Percentiles rank a stretch among this genome's conserved stretches.
phyloP scores from a whole-genome alignment of 2,329 filamentous ascomycete species.

The Cladosporium sp. region DNA sequence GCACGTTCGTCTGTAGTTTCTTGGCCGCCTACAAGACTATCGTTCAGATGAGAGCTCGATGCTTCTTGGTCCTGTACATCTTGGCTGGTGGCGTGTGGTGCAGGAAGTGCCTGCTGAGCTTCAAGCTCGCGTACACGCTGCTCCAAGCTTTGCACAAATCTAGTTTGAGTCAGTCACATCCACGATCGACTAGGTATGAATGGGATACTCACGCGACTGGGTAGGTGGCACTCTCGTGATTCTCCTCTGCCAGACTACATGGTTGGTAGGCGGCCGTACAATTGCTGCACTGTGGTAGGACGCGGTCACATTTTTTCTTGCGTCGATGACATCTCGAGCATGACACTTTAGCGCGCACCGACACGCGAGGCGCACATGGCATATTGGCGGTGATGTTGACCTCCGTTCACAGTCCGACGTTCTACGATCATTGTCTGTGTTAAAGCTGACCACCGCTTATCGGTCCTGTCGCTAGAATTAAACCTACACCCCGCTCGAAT shows the following conservation, averaged over 20 bases:
- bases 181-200: neutral
- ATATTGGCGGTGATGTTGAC: neutral
- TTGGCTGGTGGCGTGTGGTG: neutral
- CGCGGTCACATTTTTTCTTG: constrained; percentile 43
- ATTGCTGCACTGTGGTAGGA: constrained; percentile 37
- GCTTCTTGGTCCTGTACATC: neutral
- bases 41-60: neutral
- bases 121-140: constrained; percentile 25
- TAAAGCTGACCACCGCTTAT: neutral
- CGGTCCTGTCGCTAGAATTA: neutral
- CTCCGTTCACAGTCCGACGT: neutral
- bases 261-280: constrained; percentile 35
- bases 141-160: constrained; percentile 36
- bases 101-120: constrained; percentile 15
- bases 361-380: neutral
- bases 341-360: neutral
- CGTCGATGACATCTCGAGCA: constrained; percentile 41
- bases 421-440: neutral
- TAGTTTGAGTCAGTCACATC: constrained; percentile 10
- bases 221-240: constrained; percentile 38
- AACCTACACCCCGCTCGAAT: too few species aligned
- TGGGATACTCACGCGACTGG: constrained; percentile 36
- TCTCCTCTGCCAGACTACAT: constrained; percentile 38
- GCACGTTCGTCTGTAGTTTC: neutral
- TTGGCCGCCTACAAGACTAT: neutral